phyloP scores from a whole-genome alignment of 1,284 basidiomycete species.

The Cerioporus squamosus region DNA sequence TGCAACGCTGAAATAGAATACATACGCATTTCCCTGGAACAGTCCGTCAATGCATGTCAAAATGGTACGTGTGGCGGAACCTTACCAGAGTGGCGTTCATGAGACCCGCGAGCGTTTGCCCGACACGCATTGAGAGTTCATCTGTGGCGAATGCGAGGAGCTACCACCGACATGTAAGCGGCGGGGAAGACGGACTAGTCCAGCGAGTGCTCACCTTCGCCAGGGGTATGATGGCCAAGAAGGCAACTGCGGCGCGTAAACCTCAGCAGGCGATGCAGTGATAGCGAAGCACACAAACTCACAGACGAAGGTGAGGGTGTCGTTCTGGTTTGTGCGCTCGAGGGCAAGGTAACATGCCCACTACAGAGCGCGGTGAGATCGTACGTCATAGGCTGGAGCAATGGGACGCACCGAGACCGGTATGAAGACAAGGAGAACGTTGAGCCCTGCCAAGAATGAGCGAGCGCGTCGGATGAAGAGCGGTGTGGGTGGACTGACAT shows the following conservation, averaged over 20 bases:
- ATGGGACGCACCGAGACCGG: constrained; percentile 63
- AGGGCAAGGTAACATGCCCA: constrained; percentile 75
- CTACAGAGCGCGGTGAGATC: constrained; percentile 35
- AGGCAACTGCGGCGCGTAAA: constrained; percentile 52
- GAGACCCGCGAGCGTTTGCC: constrained; percentile 85
- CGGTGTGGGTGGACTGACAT: constrained; percentile 43
- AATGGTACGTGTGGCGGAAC: constrained; percentile 9
- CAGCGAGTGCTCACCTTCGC: constrained; percentile 57
- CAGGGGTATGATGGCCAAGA: constrained; percentile 74
- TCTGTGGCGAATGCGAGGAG: constrained; percentile 89
- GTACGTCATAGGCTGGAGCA: background rate
- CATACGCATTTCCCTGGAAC: constrained; percentile 76
- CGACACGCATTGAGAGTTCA: constrained; percentile 80
- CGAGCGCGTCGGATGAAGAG: constrained; percentile 1
- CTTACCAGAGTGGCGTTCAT: constrained; percentile 85
- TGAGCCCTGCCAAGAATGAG: constrained; percentile 52
- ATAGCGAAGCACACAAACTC: constrained; percentile 33
- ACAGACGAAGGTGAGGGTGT: constrained; percentile 78
- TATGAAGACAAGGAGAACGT: constrained; percentile 66
- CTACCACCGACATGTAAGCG: constrained; percentile 37
- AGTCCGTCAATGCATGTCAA: constrained; percentile 10
- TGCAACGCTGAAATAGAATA: constrained; percentile 16
- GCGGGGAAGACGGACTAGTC: background rate
- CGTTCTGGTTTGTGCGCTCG: constrained; percentile 43
- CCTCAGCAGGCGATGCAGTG: background rate